phyloP scores from a whole-genome alignment of 2,329 filamentous ascomycete species.

The Ceratocystis huliohia region DNA sequence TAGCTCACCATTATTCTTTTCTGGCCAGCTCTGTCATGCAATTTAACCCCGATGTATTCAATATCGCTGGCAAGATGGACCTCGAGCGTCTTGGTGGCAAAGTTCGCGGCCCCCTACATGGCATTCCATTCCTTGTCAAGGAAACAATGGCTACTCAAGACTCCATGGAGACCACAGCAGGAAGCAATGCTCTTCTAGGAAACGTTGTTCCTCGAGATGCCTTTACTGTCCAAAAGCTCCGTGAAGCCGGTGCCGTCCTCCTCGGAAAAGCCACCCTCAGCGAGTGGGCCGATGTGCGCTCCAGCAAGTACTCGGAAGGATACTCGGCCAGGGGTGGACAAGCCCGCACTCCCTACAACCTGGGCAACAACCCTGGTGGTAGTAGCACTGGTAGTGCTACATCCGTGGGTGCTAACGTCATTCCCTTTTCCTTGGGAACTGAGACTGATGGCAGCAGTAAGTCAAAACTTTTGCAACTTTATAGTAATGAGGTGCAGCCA shows the following conservation, averaged over 20 bases:
- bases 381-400: conserved; percentile 54
- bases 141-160: conserved; percentile 60
- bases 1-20: background rate
- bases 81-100: conserved; percentile 43
- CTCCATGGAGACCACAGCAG: conserved; percentile 61
- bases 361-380: conserved; percentile 55
- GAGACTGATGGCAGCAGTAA: conserved; percentile 57
- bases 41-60: conserved; percentile 52
- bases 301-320: conserved; percentile 53
- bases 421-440: conserved; percentile 55
- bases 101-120: conserved; percentile 55
- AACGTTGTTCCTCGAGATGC: conserved; percentile 56
- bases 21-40: conserved; percentile 45
- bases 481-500: background rate
- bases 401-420: conserved; percentile 50
- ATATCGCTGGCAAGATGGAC: conserved; percentile 50
- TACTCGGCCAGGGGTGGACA: conserved; percentile 54
- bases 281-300: conserved; percentile 65
- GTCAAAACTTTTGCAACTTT: conserved; percentile 11
- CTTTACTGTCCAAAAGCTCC: conserved; percentile 46
- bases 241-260: conserved; percentile 53
- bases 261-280: conserved; percentile 58
- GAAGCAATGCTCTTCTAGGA: conserved; percentile 53
- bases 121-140: conserved; percentile 64
- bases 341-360: conserved; percentile 52